These are phyloP conservation scores for Epicoccum nigrum DNA, from an alignment of 2,329 filamentous ascomycete species.

Conservation along the genomic window DNA sequence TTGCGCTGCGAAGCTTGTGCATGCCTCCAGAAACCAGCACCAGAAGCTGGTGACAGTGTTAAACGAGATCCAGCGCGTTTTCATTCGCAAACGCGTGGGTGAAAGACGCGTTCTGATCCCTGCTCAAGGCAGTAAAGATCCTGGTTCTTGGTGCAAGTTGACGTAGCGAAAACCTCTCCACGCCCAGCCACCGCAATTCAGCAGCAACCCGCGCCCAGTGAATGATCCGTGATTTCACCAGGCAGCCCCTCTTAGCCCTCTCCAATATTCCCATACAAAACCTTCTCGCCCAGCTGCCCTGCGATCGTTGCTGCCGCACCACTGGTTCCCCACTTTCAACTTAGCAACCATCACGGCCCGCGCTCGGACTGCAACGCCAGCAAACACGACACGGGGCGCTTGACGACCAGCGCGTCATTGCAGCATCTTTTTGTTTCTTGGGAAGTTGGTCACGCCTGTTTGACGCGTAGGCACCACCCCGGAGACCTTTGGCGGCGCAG, in stretches of 20 bases:
- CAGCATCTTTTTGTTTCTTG: slow-evolving; percentile 19
- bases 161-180: slow-evolving; percentile 18
- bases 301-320: slow-evolving; percentile 6
- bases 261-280: slow-evolving; percentile 7
- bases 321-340: slow-evolving; percentile 1
- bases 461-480: slow-evolving; percentile 5
- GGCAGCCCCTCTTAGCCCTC: slow-evolving; percentile 6
- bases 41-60: background rate
- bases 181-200: slow-evolving; percentile 17
- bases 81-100: slow-evolving; percentile 4
- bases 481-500: background rate
- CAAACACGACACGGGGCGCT: slow-evolving; percentile 17
- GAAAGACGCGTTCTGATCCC: slow-evolving; percentile 17
- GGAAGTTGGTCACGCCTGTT: slow-evolving; percentile 7
- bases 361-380: slow-evolving; percentile 10
- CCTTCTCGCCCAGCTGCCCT: slow-evolving; percentile 10
- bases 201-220: slow-evolving; percentile 9
- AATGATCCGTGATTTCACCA: slow-evolving; percentile 5
- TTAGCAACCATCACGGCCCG: background rate
- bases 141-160: slow-evolving; percentile 14
- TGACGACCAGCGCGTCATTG: slow-evolving; percentile 6
- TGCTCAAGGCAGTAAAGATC: slow-evolving; percentile 11
- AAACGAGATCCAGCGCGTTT: background rate
- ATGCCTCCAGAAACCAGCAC: background rate
- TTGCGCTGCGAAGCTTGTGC: background rate